Base-by-base conservation (phyloP, 768 basidiomycete genomes). In the Lactifluus pinguis region DNA sequence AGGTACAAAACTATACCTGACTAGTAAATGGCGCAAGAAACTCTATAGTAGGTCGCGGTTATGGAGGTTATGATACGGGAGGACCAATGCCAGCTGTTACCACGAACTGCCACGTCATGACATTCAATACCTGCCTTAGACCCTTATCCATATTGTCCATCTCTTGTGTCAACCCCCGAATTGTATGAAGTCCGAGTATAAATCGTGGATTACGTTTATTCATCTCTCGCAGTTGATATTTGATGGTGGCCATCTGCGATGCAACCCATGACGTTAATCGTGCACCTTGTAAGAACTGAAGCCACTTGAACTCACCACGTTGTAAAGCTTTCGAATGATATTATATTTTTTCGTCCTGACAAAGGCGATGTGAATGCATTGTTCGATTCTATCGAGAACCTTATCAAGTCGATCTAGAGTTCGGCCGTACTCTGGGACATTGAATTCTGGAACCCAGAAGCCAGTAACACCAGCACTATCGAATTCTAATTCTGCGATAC, bases 101-200 rank as follows among this genome's bases (percentile, higher is more conserved):
- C 42, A 13, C 4, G 6, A 25, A 38, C 9, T 13, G n/a, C 3
- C 36, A 42, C 38, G 32, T 3, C 49, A 36, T 19, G 63, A 44
- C 10, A 42, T n/a, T n/a, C n/a, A n/a, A n/a, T n/a, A n/a, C 41
- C 6, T 38, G 30, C 39, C 34, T 51, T 21, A 65, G 36, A 2
- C 57, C 57, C n/a, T 57, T 59, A 32, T 63, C 57, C 48, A 63
- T 58, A 17, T 62, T 58, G 34, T 54, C 52, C 13, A 53, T 57
- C 41, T 65, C 61, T 29, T 59, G 61, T 45, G 57, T 59, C 64
- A 65, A 63, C 25, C 56, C 50, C 9, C 61, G 61, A 30, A 63
- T 61, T 6, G 61, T 63, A 45, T 59, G 62, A n/a, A 65, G 57
- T 19, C 63, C 64, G 10, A 65, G 57, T 4, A 65, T 44, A 13